Conservation (phyloP, 495 filamentous ascomycete species). For the Penicillium salamii region DNA sequence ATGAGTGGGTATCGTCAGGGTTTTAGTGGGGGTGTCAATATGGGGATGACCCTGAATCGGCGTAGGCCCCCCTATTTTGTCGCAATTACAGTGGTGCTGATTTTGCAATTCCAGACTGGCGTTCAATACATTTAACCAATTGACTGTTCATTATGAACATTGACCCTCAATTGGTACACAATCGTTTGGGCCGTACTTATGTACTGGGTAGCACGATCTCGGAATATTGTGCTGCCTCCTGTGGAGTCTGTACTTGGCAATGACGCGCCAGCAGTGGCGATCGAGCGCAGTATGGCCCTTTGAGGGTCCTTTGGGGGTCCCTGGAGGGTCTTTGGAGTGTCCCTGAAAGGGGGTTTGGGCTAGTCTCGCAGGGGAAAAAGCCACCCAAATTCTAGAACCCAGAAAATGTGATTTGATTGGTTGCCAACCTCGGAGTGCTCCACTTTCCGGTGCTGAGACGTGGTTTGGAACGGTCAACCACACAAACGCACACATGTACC, state of each 20-base stretch:
- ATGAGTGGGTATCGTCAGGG: background rate
- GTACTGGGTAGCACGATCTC: too few species aligned
- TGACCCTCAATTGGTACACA: too few species aligned
- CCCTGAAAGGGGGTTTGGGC: background rate
- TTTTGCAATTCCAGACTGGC: too few species aligned
- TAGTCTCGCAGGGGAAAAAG: background rate
- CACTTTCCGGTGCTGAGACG: background rate
- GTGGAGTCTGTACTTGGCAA: slow-evolving; percentile 9
- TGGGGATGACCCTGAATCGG: background rate
- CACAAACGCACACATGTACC: background rate
- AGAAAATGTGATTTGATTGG: background rate
- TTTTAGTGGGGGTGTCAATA: background rate
- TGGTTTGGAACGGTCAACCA: background rate
- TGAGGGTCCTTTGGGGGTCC: background rate
- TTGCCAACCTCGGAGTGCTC: background rate
- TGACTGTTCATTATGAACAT: too few species aligned
- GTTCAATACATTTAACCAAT: too few species aligned
- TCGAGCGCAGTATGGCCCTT: background rate
- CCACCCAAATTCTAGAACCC: slow-evolving; percentile 1
- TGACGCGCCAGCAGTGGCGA: slow-evolving; percentile 11
- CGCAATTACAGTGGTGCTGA: too few species aligned
- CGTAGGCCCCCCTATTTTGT: background rate
- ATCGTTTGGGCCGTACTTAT: too few species aligned
- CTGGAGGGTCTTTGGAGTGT: background rate
- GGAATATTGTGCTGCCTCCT: background rate